Percentiles rank a stretch among this genome's conserved stretches.
These are phyloP conservation scores for Halophytophthora batemanensis DNA, from an alignment of 352 stramenopile species.

Conservation along the genomic window DNA sequence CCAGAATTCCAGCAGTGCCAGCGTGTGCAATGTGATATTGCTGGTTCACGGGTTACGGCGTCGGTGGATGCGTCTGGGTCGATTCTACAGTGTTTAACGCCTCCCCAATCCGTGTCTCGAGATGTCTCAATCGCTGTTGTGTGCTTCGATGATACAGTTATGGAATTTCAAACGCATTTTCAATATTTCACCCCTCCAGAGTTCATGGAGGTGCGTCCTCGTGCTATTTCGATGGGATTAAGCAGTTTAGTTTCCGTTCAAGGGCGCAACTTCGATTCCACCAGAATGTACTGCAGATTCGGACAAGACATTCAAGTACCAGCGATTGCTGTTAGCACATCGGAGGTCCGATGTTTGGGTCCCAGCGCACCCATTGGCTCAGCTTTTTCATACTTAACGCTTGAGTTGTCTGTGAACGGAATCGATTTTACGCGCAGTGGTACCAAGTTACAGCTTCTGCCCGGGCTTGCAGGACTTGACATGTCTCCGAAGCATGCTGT, in stretches of 20 bases:
- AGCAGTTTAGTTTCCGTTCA: slow-evolving; percentile 17
- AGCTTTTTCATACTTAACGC: slow-evolving; percentile 15
- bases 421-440: slow-evolving; percentile 29
- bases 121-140: slow-evolving; percentile 23
- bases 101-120: slow-evolving; percentile 5
- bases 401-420: slow-evolving; percentile 34
- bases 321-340: slow-evolving; percentile 14
- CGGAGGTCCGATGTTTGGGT: slow-evolving; percentile 25
- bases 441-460: slow-evolving; percentile 19
- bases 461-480: slow-evolving; percentile 23
- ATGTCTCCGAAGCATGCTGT: slow-evolving; percentile 28
- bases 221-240: slow-evolving; percentile 15
- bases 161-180: slow-evolving; percentile 28
- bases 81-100: slow-evolving; percentile 26
- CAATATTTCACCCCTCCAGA: slow-evolving; percentile 25
- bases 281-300: slow-evolving; percentile 24
- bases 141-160: slow-evolving; percentile 23
- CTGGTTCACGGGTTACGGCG: slow-evolving; percentile 7
- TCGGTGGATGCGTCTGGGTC: not conserved
- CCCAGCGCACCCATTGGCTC: slow-evolving; percentile 10
- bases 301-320: slow-evolving; percentile 4
- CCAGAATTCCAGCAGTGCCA: slow-evolving; percentile 14
- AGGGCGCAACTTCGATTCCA: slow-evolving; percentile 21
- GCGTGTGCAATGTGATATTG: slow-evolving; percentile 30
- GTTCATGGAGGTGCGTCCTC: slow-evolving; percentile 16